Evolutionary conservation across 140 eudicot genomes (phyloP), one percentile per base, ranked within the genome.

Genomic region (Cichorium intybus): DNA sequence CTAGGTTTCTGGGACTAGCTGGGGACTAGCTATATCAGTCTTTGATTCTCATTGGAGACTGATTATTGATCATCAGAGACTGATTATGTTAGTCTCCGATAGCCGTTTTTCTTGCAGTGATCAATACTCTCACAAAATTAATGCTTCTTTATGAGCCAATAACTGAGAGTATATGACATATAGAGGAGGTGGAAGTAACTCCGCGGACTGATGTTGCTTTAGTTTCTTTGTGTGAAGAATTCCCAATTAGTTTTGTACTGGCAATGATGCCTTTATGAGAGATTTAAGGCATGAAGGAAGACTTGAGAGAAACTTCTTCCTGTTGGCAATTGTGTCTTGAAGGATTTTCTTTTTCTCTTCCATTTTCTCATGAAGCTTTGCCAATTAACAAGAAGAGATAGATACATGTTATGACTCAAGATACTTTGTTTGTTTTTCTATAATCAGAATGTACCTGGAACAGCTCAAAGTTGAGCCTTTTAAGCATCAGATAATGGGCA

Each of bases 211-310:
- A 47, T 81, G 87, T 80, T 86, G 99, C 74, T 94, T 94, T 55
- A 81, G 63, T 65, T 89, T 89, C 85, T 86, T 89, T 3, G 97
- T 83, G 64, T 94, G 99, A 69, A 70, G 84, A 82, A 86, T 78
- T 47, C 97, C 99, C 55, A 94, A 75, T 56, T 94, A 95, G 59
- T 81, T 77, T 74, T 94, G 97, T 52, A 90, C 95, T 0, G 99
- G 99, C 74, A 94, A 72, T 4, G 99, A 94, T 71, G 99, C 99
- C 70, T 89, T 94, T 69, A 86, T 94, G 26, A 93, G 85, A 14
- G 97, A 76, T 72, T 94, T 94, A 39, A 94, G 97, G 71, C 89
- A 97, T 31, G 99, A 94, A 73, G 99, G 99, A 64, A 94, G 97
- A 83, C 99, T 89, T 18, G 96, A 86, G 45, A 94, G 80, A 66